Percentiles rank a stretch among this genome's conserved stretches.
phyloP scores from a whole-genome alignment of 306 rosid genomes.

The Astragalus membranaceus region DNA sequence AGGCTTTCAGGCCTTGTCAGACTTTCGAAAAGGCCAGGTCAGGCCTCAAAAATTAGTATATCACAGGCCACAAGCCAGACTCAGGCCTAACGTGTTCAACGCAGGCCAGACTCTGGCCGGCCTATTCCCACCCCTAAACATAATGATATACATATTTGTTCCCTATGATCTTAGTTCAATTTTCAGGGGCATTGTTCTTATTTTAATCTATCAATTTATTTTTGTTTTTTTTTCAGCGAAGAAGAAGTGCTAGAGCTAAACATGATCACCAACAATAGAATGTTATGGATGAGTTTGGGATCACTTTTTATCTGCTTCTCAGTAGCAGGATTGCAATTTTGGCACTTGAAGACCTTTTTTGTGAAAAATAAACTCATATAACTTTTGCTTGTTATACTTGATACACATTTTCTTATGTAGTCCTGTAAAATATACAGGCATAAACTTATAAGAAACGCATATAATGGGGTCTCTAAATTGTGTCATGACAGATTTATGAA shows the following conservation, averaged over 20 bases:
- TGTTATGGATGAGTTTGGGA: slow-evolving; percentile 51
- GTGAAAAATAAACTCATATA: slow-evolving; percentile 63
- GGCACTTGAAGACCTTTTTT: slow-evolving; percentile 70
- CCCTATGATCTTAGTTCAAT: not conserved
- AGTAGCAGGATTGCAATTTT: slow-evolving; percentile 59
- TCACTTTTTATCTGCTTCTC: slow-evolving; percentile 56
- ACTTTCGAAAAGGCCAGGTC: no score
- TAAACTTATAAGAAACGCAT: no score
- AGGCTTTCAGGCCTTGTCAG: no score
- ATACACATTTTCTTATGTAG: not conserved
- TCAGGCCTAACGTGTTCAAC: no score
- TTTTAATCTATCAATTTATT: not conserved
- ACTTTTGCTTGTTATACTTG: not conserved
- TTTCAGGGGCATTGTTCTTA: not conserved
- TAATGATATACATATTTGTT: not conserved
- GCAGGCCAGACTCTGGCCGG: no score
- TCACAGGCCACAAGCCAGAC: no score
- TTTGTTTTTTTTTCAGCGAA: slow-evolving; percentile 33
- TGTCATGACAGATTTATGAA: no score
- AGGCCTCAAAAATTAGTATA: no score
- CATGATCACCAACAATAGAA: slow-evolving; percentile 31
- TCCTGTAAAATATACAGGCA: no score
- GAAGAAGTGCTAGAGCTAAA: slow-evolving; percentile 52
- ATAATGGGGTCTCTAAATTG: no score
- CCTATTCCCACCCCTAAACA: no score